These are phyloP conservation scores for Holtermanniella nyarrowii DNA, from an alignment of 768 basidiomycete species.

Conservation along the genomic window DNA sequence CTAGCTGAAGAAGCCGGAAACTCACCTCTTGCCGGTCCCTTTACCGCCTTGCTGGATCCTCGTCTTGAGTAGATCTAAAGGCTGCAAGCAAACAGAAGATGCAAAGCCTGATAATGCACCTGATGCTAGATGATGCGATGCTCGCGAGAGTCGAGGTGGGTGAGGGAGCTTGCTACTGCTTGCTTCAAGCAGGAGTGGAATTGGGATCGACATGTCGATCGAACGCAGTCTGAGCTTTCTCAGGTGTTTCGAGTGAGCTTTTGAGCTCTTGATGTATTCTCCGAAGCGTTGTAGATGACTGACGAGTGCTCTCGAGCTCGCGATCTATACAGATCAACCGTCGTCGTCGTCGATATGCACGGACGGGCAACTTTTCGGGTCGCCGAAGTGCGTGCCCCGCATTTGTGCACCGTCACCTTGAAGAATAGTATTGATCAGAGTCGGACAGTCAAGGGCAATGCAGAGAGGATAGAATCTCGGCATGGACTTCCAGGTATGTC, in stretches of 20 bases:
- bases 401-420: too few relatives aligned
- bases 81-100: slow-evolving; percentile 36
- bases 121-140: slow-evolving; percentile 33
- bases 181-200: not conserved
- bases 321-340: too few relatives aligned
- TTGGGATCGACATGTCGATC: slow-evolving; percentile 2
- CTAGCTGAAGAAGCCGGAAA: too few relatives aligned
- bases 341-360: too few relatives aligned
- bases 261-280: too few relatives aligned
- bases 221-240: not conserved
- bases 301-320: too few relatives aligned
- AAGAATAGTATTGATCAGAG: too few relatives aligned
- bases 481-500: slow-evolving; percentile 15
- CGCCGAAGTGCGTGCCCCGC: too few relatives aligned
- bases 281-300: too few relatives aligned
- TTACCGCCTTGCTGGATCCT: slow-evolving; percentile 60
- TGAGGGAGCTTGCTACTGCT: not conserved
- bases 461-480: too few relatives aligned
- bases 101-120: slow-evolving; percentile 38
- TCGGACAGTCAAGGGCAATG: too few relatives aligned
- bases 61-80: slow-evolving; percentile 80
- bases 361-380: too few relatives aligned
- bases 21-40: slow-evolving; percentile 44
- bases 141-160: slow-evolving; percentile 10
- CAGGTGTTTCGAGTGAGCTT: slow-evolving; percentile 1